Evolutionary conservation across 2,329 filamentous ascomycete species (phyloP).

Genomic region (Tolypocladium album): DNA sequence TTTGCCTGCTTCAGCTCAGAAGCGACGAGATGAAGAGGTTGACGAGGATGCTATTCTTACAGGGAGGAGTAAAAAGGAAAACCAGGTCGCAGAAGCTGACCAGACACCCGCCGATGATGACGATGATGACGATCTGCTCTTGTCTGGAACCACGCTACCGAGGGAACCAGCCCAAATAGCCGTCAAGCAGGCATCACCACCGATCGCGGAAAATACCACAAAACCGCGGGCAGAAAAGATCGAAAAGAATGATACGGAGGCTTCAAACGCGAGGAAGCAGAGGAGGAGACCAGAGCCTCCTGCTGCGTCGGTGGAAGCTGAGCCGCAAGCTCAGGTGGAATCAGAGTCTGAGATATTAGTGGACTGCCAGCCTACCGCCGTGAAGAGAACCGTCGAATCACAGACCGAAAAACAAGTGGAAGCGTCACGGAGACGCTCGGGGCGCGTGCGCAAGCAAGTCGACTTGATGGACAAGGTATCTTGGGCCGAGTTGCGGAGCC

Average conservation of each 20-base stretch:
- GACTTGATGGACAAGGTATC: constrained; percentile 19
- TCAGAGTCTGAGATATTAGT: background rate
- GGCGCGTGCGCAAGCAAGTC: constrained; percentile 12
- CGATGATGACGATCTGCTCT: constrained; percentile 14
- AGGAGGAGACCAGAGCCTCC: background rate
- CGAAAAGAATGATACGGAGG: background rate
- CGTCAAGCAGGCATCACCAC: no score
- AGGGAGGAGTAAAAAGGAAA: constrained; percentile 3
- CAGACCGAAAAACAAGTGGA: background rate
- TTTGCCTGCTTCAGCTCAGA: background rate
- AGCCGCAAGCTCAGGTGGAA: background rate
- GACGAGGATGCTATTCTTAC: constrained; percentile 12
- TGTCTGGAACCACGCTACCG: background rate
- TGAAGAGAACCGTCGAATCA: background rate
- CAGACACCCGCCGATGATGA: constrained; percentile 7
- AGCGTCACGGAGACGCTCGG: background rate
- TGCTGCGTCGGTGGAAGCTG: background rate
- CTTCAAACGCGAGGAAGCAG: background rate
- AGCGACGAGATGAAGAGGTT: constrained; percentile 9
- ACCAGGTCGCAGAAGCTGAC: background rate
- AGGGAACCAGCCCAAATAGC: background rate
- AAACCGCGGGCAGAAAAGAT: background rate
- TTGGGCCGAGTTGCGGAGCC: constrained; percentile 13
- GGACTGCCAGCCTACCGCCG: background rate
- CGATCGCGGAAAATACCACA: background rate